Evolutionary conservation across 202 grass and related monocot genomes (phyloP).

Genomic region (Schoenoplectus tabernaemontani): DNA sequence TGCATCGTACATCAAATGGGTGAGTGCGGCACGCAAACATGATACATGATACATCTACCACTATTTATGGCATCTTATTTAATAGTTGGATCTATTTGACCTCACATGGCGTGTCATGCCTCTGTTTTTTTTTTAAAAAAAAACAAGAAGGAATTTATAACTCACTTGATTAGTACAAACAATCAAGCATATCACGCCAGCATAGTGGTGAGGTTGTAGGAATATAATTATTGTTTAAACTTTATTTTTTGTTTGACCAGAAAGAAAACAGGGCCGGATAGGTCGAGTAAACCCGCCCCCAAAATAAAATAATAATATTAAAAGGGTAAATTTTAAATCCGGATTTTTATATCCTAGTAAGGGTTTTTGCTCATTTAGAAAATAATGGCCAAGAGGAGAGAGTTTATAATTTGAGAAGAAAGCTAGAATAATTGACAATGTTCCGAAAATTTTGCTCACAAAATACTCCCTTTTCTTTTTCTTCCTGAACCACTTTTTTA

Average conservation of each 20-base stretch:
- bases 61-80: conserved; percentile 1
- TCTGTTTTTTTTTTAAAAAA: neutral
- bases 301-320: neutral
- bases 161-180: neutral
- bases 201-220: neutral
- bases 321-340: neutral
- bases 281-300: neutral
- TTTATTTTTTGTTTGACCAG: neutral
- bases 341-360: neutral
- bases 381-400: neutral
- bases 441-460: no score
- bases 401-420: neutral
- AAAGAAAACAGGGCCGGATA: neutral
- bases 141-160: neutral
- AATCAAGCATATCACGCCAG: neutral
- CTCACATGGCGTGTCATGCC: conserved; percentile 16
- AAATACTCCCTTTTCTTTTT: no score
- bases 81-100: conserved; percentile 17
- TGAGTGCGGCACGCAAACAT: neutral
- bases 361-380: neutral
- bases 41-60: neutral
- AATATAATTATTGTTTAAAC: neutral
- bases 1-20: neutral
- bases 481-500: no score
- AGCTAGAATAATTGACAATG: no score